Evolutionary conservation across 78 protist species (phyloP).

Genomic region (Acrasis kona): DNA sequence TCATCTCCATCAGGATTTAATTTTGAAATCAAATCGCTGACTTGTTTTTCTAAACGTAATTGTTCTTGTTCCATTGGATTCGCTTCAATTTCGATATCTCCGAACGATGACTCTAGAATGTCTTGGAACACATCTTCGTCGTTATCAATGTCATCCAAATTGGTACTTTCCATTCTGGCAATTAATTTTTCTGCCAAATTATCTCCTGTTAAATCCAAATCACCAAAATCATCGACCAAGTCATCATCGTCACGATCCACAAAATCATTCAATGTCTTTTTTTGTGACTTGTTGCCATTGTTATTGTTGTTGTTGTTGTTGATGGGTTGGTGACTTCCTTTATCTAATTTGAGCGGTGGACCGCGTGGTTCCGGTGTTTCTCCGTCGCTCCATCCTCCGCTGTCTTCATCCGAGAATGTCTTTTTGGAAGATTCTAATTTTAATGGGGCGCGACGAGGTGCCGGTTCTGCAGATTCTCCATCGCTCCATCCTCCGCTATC

Average conservation of each 20-base stretch:
- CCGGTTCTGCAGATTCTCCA: too few species aligned
- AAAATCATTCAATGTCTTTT: not conserved
- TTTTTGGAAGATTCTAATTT: too few species aligned
- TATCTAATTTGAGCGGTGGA: not conserved
- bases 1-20: conserved; percentile 1
- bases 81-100: not conserved
- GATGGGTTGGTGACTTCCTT: not conserved
- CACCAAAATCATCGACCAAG: conserved; percentile 48
- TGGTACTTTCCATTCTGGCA: conserved; percentile 11
- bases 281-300: not conserved
- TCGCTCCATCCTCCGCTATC: too few species aligned
- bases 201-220: not conserved
- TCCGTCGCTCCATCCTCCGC: too few species aligned
- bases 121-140: conserved; percentile 52
- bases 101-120: conserved; percentile 11
- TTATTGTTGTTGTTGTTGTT: too few species aligned
- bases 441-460: too few species aligned
- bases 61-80: not conserved
- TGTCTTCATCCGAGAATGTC: too few species aligned
- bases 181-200: not conserved
- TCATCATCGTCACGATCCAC: conserved; percentile 5
- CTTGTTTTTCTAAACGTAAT: not conserved
- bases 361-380: too few species aligned
- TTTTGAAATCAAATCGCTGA: not conserved
- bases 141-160: conserved; percentile 29